Evolutionary conservation across 192 early-diverging fungal species (phyloP), one percentile per base, ranked within the genome.

Genomic region (Backusella australiensis): DNA sequence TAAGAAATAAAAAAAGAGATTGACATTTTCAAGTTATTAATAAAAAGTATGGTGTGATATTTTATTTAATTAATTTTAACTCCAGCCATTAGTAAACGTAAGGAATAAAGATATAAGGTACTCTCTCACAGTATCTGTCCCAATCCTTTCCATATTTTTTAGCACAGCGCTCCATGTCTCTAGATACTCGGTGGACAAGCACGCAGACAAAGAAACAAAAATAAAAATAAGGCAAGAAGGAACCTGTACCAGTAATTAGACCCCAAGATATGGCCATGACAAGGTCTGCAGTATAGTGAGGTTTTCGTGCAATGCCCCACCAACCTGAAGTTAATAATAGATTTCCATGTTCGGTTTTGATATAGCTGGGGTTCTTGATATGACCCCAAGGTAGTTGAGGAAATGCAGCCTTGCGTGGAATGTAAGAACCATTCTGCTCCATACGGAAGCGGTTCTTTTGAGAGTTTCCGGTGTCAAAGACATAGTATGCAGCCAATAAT

Each of bases 121-220:
- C 96, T 1, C 80, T 67, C 69, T 86, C 76, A 75, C 90, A 92
- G 83, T 97, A 97, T 65, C 80, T 79, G 34, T 90, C 87, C 96
- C 96, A 97, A 77, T 96, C 94, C 67, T 90, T 89, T 49, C 93
- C 93, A 83, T 97, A 97, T 82, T 97, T 97, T n/a, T 84, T 85
- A 39, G 90, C 84, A 82, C 96, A 97, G 73, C 91, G 89, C 75
- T 89, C 84, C 83, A 96, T 95, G 81, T 97, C 96, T 36, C 96
- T 88, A 72, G 83, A 80, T 26, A 90, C 91, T 70, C 96, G 93
- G 83, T 97, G 96, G 34, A 91, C 75, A 12, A 97, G 86, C 21
- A 97, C 87, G 14, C 92, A 84, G 12, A 89, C 77, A 84, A 97
- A 97, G 85, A 96, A 97, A 53, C 86, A 80, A n/a, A 91, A 86